Evolutionary conservation across 2,329 filamentous ascomycete genomes (phyloP), one percentile per base, ranked within the genome.

Genomic region (Aschersonia sp.): DNA sequence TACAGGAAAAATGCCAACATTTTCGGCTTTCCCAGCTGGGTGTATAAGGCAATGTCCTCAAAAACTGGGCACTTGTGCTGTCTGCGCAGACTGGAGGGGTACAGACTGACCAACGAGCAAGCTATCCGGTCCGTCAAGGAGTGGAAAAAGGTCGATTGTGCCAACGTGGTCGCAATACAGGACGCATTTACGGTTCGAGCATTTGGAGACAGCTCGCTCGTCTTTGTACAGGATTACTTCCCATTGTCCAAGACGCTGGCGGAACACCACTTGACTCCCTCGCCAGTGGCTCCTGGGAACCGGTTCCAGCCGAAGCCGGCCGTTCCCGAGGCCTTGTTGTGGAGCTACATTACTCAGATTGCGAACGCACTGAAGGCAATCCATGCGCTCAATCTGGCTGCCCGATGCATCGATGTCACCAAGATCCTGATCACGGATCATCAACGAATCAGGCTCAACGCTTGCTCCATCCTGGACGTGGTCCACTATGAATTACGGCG

Each of bases 151-250:
- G 77, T 98, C 45, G 76, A 78, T 58, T 90, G 83, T 57, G 84
- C 81, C 48, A 87, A 80, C 53, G 78, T 97, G 22, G 90, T 97
- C 32, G 84, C 83, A 0, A 78, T 94, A 7, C 82, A 94, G 57
- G 88, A 95, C 64, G 87, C 87, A 1, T 98, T 98, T 58, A 98
- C 92, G 0, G 94, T 87, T 10, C 75, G 88, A 51, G 86, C 84
- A 30, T 98, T 98, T 63, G 87, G 87, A 48, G 92, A 97, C 62
- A 94, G 87, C 64, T 97, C 92, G 4, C 74, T 98, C 47, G 84
- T 98, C 45, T 84, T 98, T 58, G 88, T 94, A 30, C 92, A 87
- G 51, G 87, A 94, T 62, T 98, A 95, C 59, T 86, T 92, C 58
- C 90, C 92, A 1, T 73, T 92, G 22, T 87, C 90, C 2, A 94